These are phyloP conservation scores for Daldinia grandis DNA, from an alignment of 495 filamentous ascomycete species.

Conservation along the genomic window DNA sequence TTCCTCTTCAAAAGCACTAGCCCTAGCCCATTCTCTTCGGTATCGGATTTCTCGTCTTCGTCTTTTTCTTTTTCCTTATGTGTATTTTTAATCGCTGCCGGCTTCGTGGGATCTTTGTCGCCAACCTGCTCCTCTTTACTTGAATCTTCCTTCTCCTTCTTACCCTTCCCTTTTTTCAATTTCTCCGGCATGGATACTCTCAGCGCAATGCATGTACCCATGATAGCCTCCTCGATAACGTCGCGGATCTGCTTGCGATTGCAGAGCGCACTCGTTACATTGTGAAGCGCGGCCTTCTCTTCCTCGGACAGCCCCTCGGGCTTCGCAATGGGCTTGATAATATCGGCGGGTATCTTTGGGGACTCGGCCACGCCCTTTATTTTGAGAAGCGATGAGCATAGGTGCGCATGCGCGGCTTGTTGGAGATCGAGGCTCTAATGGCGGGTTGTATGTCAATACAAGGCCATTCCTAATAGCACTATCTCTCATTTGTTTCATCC, in stretches of 20 bases:
- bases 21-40: conserved; percentile 21
- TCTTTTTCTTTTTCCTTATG: conserved; percentile 34
- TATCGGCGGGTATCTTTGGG: conserved; percentile 56
- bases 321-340: conserved; percentile 58
- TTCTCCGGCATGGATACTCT: conserved; percentile 62
- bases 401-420: conserved; percentile 69
- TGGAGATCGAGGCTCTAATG: conserved; percentile 68
- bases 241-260: conserved; percentile 79
- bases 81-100: conserved; percentile 10
- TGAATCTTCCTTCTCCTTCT: conserved; percentile 37
- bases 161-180: conserved; percentile 45
- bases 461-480: neutral
- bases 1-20: conserved; percentile 32
- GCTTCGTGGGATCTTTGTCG: conserved; percentile 18
- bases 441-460: neutral
- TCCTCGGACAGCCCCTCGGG: conserved; percentile 57
- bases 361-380: conserved; percentile 71
- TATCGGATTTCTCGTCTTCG: conserved; percentile 11
- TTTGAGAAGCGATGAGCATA: conserved; percentile 78
- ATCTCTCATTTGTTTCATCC: neutral
- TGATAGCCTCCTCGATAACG: conserved; percentile 68
- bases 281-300: conserved; percentile 60
- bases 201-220: conserved; percentile 67
- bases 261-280: conserved; percentile 83
- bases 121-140: conserved; percentile 39